Percentiles rank a stretch among this genome's conserved stretches.
These are phyloP conservation scores for Sphaerosporella brunnea DNA, from an alignment of 495 filamentous ascomycete species.

Conservation along the genomic window DNA sequence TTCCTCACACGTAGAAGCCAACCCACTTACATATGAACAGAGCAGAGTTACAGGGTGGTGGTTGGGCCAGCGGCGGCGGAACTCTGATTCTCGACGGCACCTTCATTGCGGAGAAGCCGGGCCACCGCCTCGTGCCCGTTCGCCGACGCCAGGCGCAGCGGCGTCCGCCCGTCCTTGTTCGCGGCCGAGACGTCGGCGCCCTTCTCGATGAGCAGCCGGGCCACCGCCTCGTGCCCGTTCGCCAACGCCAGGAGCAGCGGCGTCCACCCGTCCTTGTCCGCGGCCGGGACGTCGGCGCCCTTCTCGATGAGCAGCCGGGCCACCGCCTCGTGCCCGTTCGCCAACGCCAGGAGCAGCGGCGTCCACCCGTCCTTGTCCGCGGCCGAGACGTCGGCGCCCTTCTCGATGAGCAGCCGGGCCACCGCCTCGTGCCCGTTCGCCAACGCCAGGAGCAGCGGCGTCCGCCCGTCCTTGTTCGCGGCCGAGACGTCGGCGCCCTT, in stretches of 20 bases:
- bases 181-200: slow-evolving; percentile 5
- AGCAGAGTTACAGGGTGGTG: too few relatives aligned
- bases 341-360: background rate
- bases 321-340: background rate
- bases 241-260: slow-evolving; percentile 28
- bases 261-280: background rate
- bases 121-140: background rate
- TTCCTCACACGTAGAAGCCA: too few relatives aligned
- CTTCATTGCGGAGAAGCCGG: too few relatives aligned
- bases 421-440: slow-evolving; percentile 9
- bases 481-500: slow-evolving; percentile 17
- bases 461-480: background rate
- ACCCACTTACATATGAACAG: too few relatives aligned
- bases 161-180: background rate
- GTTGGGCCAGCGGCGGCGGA: too few relatives aligned
- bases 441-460: slow-evolving; percentile 9
- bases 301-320: background rate
- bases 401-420: slow-evolving; percentile 16
- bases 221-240: slow-evolving; percentile 35
- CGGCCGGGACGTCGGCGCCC: background rate
- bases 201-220: slow-evolving; percentile 30
- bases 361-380: background rate
- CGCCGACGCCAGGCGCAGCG: background rate
- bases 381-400: slow-evolving; percentile 17
- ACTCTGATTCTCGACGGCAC: too few relatives aligned